Evolutionary conservation across 495 filamentous ascomycete species (phyloP).

Genomic region (Bacidia rubella): DNA sequence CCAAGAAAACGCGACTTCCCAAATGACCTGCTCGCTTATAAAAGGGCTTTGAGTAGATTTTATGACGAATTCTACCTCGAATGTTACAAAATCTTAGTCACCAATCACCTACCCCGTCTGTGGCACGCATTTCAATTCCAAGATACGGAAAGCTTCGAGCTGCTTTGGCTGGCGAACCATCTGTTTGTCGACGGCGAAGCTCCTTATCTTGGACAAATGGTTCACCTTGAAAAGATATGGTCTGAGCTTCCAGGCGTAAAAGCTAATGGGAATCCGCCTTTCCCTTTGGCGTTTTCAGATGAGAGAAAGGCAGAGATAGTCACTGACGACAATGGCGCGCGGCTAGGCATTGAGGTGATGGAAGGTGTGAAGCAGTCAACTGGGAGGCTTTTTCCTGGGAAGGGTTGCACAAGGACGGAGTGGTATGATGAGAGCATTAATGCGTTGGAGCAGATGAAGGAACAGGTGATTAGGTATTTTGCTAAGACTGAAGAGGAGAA

Average conservation of each 20-base stretch:
- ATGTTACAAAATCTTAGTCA: no score
- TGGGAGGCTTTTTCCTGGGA: conserved; percentile 25
- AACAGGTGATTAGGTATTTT: no score
- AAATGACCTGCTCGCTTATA: conserved; percentile 8
- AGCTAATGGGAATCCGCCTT: conserved; percentile 17
- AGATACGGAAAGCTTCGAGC: no score
- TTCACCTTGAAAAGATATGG: conserved; percentile 24
- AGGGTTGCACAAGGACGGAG: conserved; percentile 24
- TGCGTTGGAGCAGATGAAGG: conserved; percentile 2
- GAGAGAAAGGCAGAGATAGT: conserved; percentile 22
- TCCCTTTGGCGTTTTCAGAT: conserved; percentile 24
- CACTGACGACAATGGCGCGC: conserved; percentile 20
- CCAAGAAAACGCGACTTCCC: neutral
- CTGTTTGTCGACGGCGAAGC: no score
- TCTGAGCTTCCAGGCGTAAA: conserved; percentile 19
- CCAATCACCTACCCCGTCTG: no score
- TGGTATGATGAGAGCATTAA: conserved; percentile 21
- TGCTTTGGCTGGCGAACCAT: no score
- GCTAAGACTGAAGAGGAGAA: no score
- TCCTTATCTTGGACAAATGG: conserved; percentile 24
- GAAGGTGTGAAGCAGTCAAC: conserved; percentile 22
- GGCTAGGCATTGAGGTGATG: conserved; percentile 26
- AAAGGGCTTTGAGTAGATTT: neutral
- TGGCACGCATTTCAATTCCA: no score
- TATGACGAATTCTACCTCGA: no score